Evolutionary conservation across 306 rosid species (phyloP), one percentile per base, ranked within the genome.

Genomic region (Carpinus fangiana): DNA sequence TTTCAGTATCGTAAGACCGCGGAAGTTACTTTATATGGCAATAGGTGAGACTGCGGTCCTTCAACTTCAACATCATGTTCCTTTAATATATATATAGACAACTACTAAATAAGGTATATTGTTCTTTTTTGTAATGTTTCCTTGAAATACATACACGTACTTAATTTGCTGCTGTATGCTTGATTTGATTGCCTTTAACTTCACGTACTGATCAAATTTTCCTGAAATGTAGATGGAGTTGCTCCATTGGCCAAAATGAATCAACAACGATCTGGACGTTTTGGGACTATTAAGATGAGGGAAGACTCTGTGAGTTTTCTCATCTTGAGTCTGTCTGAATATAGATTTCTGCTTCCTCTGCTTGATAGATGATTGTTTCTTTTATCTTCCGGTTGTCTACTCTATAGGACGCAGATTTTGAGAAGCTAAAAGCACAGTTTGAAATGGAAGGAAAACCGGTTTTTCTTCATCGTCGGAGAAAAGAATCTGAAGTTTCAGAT

Each of bases 161-260:
- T 38, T 62, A 36, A 36, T 36, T 4, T 13, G 69, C 20, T 23
- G 26, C 26, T 23, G 26, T 23, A 23, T 23, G 26, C 26, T 23
- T 23, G 26, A 23, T 23, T 23, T 23, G 26, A 23, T 23, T 23
- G 26, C 34, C 34, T 62, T 54, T 54, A 17, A 55, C 8, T n/a
- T 64, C 21, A 64, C 47, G 4, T 34, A 16, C 47, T 31, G 5
- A 31, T 36, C 38, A 38, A 64, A 14, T 64, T 64, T 64, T 64
- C 46, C 8, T 5, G 7, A 62, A 17, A 31, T 0, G 50, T 57
- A 91, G 96, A 89, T 28, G 93, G 93, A 14, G 93, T 91, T 12
- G 89, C 92, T 0, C 96, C 96, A 4, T 83, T 90, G 20, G 90
- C 87, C 1, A 89, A 91, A 72, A 86, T 91, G 90, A 89, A 91